These are phyloP conservation scores for Umbelopsis sp. DNA, from an alignment of 192 early-diverging fungal species.

Conservation along the genomic window DNA sequence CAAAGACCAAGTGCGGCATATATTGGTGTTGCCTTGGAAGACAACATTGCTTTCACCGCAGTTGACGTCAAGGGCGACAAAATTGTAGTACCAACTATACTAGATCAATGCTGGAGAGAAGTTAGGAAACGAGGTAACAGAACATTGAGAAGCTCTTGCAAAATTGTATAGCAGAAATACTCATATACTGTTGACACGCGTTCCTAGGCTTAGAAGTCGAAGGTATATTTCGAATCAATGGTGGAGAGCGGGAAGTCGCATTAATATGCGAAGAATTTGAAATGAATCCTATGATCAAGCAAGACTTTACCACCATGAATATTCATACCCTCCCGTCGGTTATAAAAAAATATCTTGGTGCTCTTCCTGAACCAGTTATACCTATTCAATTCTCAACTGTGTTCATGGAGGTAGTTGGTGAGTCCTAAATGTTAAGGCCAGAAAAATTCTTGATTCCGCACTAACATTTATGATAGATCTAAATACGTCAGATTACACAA, in stretches of 20 bases:
- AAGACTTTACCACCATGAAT: slow-evolving; percentile 11
- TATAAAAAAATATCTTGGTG: slow-evolving; percentile 4
- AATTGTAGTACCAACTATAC: slow-evolving; percentile 7
- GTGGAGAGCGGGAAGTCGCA: slow-evolving; percentile 3
- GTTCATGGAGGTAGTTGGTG: slow-evolving; percentile 18
- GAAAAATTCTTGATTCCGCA: no score
- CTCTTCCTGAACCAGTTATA: not conserved
- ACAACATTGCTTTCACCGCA: not conserved
- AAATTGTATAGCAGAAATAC: no score
- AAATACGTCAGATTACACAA: slow-evolving; percentile 14
- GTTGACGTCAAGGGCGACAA: slow-evolving; percentile 7
- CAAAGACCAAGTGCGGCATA: not conserved
- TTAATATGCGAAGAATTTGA: slow-evolving; percentile 5
- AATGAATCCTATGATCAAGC: not conserved
- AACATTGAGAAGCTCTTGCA: not conserved
- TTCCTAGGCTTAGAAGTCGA: slow-evolving; percentile 1
- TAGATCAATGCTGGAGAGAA: slow-evolving; percentile 16
- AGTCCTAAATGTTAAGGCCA: not conserved
- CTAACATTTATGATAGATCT: not conserved
- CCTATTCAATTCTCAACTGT: slow-evolving; percentile 2
- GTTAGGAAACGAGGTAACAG: slow-evolving; percentile 11
- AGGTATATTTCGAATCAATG: slow-evolving; percentile 17
- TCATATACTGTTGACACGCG: no score
- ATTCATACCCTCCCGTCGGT: slow-evolving; percentile 8
- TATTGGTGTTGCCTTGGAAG: slow-evolving; percentile 9